Base-by-base conservation (phyloP, 2,329 filamentous ascomycete species). In the Pyricularia pennisetigena region DNA sequence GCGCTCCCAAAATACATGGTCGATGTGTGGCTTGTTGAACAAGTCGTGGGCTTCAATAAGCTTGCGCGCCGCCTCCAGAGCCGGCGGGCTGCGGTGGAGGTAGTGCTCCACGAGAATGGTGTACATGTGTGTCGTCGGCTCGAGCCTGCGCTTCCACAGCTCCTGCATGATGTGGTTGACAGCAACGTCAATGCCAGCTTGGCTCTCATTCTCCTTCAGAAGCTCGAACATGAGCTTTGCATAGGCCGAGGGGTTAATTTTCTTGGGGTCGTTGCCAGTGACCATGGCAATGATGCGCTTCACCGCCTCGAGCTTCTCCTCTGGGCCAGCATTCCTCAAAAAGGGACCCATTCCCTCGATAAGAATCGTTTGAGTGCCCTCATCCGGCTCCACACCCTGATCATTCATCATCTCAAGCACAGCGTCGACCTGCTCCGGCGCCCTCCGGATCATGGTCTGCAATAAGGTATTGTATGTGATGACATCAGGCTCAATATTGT, bases 341-440 rank as follows among this genome's bases (percentile, higher is more conserved):
- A 26, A 49, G 16, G 35, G 29, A 16, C 12, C 49, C 24, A 49
- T 28, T 57, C 28, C 29, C 61, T 90, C 87, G 8, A 95, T 80
- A 68, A 95, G 82, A 70, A 92, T 86, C 26, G 88, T 91, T 76
- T 91, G 92, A 0, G 92, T 95, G 6, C 84, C 84, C n/a, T 83
- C 80, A 75, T 93, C 87, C 0, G 88, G 84, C 32, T 81, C 72
- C 30, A 92, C 76, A 2, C 82, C 81, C 20, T 82, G 77, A 2
- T 75, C 71, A 57, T 83, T 78, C 90, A 93, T 93, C 68, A 82
- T 78, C 4, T 78, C 73, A 2, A 93, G 79, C 14, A 92, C 73
- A 2, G 75, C 75, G 62, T 82, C 79, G 14, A 86, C 82, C 59
- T 86, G 83, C 0, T 80, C 74, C 29, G 82, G 78, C 28, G 82